Percentiles rank a stretch among this genome's conserved stretches.
These are phyloP conservation scores for Orbilia javanica DNA, from an alignment of 2,329 filamentous ascomycete species.

Conservation along the genomic window DNA sequence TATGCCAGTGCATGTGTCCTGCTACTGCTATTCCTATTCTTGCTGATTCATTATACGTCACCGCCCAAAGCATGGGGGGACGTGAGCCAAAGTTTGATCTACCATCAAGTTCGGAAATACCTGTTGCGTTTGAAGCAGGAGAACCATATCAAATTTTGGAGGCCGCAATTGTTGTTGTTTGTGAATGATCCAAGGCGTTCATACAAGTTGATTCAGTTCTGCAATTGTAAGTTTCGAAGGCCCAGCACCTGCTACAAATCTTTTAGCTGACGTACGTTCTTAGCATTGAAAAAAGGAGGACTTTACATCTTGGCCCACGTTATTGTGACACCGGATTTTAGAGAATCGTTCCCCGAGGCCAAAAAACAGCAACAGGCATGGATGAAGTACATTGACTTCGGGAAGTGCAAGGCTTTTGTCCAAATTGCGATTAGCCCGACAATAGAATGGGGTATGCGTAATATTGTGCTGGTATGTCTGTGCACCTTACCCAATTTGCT, in stretches of 20 bases:
- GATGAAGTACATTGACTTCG: slow-evolving; percentile 88
- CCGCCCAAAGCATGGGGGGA: slow-evolving; percentile 91
- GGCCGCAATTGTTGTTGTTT: slow-evolving; percentile 83
- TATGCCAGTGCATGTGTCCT: slow-evolving; percentile 82
- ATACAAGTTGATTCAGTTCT: slow-evolving; percentile 87
- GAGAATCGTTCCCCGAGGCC: slow-evolving; percentile 81
- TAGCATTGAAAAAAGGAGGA: slow-evolving; percentile 82
- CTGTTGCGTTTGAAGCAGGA: slow-evolving; percentile 84
- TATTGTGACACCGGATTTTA: slow-evolving; percentile 86
- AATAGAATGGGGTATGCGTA: slow-evolving; percentile 86
- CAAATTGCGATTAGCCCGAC: slow-evolving; percentile 86
- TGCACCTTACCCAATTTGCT: background rate
- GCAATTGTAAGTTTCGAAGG: slow-evolving; percentile 71
- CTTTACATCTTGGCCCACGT: slow-evolving; percentile 89
- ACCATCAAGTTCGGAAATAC: slow-evolving; percentile 89
- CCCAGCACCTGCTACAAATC: too few relatives aligned
- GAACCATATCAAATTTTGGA: slow-evolving; percentile 89
- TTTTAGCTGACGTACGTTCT: slow-evolving; percentile 11
- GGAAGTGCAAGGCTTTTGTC: slow-evolving; percentile 88
- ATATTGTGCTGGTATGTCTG: slow-evolving; percentile 72
- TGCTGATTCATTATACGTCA: slow-evolving; percentile 86
- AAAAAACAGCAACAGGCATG: slow-evolving; percentile 83
- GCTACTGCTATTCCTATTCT: slow-evolving; percentile 80
- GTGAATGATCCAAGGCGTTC: slow-evolving; percentile 85
- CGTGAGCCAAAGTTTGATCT: slow-evolving; percentile 89